phyloP scores from a whole-genome alignment of 805 yeast species.

The Priceomyces haplophilus region DNA sequence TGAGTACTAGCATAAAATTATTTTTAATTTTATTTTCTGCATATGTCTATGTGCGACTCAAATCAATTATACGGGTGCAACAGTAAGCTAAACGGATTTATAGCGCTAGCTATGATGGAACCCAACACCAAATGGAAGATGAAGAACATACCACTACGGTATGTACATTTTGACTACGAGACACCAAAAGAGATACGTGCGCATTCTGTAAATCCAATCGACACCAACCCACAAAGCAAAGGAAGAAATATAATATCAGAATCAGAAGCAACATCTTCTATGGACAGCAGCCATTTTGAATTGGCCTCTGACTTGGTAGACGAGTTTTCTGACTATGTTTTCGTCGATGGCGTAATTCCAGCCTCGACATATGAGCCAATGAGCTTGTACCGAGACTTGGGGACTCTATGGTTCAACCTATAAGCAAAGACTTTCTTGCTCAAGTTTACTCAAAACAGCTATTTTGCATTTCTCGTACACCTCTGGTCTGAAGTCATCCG shows the following conservation, averaged over 20 bases:
- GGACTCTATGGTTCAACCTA: conserved; percentile 4
- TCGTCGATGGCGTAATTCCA: conserved; percentile 3
- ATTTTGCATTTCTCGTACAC: conserved; percentile 27
- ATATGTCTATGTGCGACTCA: background rate
- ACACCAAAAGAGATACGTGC: too few species aligned
- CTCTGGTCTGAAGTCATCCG: conserved; percentile 12
- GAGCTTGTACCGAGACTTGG: background rate
- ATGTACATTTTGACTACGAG: too few species aligned
- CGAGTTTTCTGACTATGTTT: conserved; percentile 1
- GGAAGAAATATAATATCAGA: background rate
- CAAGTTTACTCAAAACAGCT: conserved; percentile 24
- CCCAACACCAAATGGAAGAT: too few species aligned
- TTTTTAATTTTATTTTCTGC: background rate
- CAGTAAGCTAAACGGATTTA: too few species aligned
- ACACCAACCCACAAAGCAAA: background rate
- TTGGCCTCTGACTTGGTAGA: background rate
- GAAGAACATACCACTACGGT: too few species aligned
- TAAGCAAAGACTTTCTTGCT: conserved; percentile 11
- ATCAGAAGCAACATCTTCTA: background rate
- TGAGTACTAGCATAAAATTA: background rate
- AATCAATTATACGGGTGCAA: background rate
- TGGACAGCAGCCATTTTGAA: background rate
- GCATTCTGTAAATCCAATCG: too few species aligned
- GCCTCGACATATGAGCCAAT: conserved; percentile 3
- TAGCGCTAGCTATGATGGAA: too few species aligned